A percentile compares a stretch with the other conserved stretches of the same genome.
Conservation (phyloP, 2,329 filamentous ascomycete genomes). For the Teratosphaeriaceae sp. region DNA sequence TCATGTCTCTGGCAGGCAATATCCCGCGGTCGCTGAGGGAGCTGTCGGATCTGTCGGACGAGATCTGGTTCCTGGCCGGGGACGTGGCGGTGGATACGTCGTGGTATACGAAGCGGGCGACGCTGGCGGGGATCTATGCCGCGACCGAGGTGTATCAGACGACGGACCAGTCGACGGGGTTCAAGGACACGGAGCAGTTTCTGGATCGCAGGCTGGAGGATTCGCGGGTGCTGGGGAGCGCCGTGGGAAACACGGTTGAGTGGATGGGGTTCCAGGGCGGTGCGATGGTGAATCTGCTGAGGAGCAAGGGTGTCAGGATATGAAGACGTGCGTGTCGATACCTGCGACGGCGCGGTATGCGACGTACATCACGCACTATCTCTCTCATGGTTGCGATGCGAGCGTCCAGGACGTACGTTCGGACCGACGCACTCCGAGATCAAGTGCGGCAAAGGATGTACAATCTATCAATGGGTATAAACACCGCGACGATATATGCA, state of each 20-base stretch:
- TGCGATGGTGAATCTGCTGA: slow-evolving; percentile 70
- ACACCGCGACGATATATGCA: neutral
- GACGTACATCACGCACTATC: too few species aligned
- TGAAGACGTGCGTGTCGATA: too few species aligned
- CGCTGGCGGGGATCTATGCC: slow-evolving; percentile 62
- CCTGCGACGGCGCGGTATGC: too few species aligned
- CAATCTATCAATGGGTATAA: slow-evolving; percentile 4
- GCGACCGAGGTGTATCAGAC: slow-evolving; percentile 86
- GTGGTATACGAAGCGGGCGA: slow-evolving; percentile 75
- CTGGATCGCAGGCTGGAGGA: slow-evolving; percentile 69
- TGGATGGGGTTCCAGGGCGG: slow-evolving; percentile 79
- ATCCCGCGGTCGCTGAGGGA: slow-evolving; percentile 70
- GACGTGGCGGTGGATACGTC: slow-evolving; percentile 74
- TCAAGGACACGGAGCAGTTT: slow-evolving; percentile 71
- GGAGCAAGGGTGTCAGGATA: slow-evolving; percentile 82
- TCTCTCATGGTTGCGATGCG: too few species aligned
- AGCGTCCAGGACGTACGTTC: too few species aligned
- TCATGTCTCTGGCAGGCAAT: slow-evolving; percentile 81
- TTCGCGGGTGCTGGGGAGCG: slow-evolving; percentile 54
- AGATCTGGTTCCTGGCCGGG: slow-evolving; percentile 83
- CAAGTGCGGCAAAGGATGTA: neutral
- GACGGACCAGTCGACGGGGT: slow-evolving; percentile 69
- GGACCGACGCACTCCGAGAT: too few species aligned
- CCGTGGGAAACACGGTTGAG: slow-evolving; percentile 58
- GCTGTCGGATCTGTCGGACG: slow-evolving; percentile 75